Base-by-base conservation (phyloP, 164 flowering plant species). In the Vitis rotundifolia region DNA sequence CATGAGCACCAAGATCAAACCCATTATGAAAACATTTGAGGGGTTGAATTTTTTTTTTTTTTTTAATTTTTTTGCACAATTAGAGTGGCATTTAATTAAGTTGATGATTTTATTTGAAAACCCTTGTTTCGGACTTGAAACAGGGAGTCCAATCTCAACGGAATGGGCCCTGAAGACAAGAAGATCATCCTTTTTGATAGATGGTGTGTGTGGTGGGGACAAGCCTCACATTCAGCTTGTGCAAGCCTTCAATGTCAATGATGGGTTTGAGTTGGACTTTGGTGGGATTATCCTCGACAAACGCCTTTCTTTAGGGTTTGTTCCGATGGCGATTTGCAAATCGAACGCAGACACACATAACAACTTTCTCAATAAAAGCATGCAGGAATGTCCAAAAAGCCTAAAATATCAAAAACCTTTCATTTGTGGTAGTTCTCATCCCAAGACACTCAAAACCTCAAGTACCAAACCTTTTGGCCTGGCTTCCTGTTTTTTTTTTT, bases 211-310 rank as follows among this genome's bases (percentile, higher is more conserved):
- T 14, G 49, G 49, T 13, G 64, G 49, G 64, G 44, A 48, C 31
- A 61, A 37, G 44, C 44, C 44, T 37, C 49, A 61, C 44, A 10
- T 11, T 59, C 61, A 26, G 44, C 44, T 57, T 19, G 59, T 0
- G 16, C 26, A 16, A 59, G 47, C 37, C 12, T 59, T 59, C 62
- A 59, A 29, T 50, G 31, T 11, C 19, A 68, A 48, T 44, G 11
- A 29, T 10, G 59, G 49, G 2, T 31, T 70, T 47, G 49, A 49
- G 15, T 50, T 68, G 49, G 64, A 59, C 64, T 14, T 49, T 68
- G 65, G 71, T 68, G 71, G 71, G 61, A 68, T 68, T 59, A 60
- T 68, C 48, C 58, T 60, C 22, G 71, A 60, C 71, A 68, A 15
- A 14, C 26, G 44, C 48, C 14, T 44, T 50, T 18, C 49, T 51